Evolutionary conservation across 768 basidiomycete species (phyloP).

Genomic region (Mycena metata): DNA sequence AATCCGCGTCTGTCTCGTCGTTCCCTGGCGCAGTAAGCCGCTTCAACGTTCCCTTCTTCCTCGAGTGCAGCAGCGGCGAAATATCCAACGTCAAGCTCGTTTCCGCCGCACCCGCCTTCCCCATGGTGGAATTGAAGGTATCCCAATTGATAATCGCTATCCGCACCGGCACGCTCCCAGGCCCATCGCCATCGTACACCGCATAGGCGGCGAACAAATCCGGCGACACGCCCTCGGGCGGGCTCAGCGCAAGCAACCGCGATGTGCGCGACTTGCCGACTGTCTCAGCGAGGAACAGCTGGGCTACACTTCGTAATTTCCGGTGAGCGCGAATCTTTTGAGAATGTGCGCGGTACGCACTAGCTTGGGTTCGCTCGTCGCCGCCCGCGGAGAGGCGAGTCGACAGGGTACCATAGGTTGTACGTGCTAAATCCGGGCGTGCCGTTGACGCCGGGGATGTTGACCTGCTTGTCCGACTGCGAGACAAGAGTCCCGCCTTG

Average conservation of each 20-base stretch:
- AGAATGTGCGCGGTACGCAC: not conserved
- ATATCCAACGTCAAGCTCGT: conserved; percentile 21
- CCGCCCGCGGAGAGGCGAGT: conserved; percentile 25
- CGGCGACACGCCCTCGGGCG: conserved; percentile 25
- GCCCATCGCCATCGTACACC: conserved; percentile 46
- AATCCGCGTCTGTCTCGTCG: conserved; percentile 43
- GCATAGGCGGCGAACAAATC: conserved; percentile 48
- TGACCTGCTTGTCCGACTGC: conserved; percentile 48
- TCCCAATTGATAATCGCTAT: conserved; percentile 47
- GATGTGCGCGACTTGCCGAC: conserved; percentile 44
- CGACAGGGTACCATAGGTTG: conserved; percentile 29
- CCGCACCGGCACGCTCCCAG: conserved; percentile 33
- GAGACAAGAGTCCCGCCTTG: conserved; percentile 51
- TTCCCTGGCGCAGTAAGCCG: conserved; percentile 47
- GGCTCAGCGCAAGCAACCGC: conserved; percentile 40
- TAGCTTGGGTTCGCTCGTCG: conserved; percentile 30
- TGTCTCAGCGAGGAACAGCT: conserved; percentile 50
- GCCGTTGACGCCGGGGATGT: conserved; percentile 34
- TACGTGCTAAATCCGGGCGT: conserved; percentile 32
- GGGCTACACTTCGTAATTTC: conserved; percentile 42
- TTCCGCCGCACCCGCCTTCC: conserved; percentile 21
- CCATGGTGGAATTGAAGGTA: conserved; percentile 34
- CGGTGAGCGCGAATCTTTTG: not conserved
- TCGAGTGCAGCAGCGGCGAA: not conserved
- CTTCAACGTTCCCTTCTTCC: conserved; percentile 37